phyloP scores from a whole-genome alignment of 257 asterid species.

The Penstemon newberryi region DNA sequence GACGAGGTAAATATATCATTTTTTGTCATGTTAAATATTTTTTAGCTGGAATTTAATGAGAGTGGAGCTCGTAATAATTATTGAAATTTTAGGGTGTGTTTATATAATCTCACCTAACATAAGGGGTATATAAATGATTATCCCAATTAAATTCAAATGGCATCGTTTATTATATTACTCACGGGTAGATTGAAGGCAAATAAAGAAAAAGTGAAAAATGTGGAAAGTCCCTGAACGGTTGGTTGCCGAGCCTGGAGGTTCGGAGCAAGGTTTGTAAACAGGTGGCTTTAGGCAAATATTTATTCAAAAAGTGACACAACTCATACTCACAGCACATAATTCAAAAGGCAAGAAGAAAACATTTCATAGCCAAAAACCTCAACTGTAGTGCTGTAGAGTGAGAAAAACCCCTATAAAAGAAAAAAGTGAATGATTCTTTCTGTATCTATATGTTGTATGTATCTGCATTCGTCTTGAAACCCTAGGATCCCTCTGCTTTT shows the following conservation, averaged over 20 bases:
- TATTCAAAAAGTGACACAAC: slow-evolving; percentile 40
- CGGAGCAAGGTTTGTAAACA: slow-evolving; percentile 53
- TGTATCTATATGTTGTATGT: slow-evolving; percentile 20
- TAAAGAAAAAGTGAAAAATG: neutral
- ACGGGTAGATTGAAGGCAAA: neutral
- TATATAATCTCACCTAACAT: too few relatives aligned
- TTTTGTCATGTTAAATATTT: too few relatives aligned
- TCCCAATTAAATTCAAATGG: too few relatives aligned
- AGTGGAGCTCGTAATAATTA: too few relatives aligned
- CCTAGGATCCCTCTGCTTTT: slow-evolving; percentile 15
- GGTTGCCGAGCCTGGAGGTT: slow-evolving; percentile 48
- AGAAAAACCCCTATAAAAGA: slow-evolving; percentile 24
- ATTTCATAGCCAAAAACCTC: slow-evolving; percentile 40
- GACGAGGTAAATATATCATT: too few relatives aligned
- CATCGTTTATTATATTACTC: too few relatives aligned
- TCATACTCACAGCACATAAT: slow-evolving; percentile 18
- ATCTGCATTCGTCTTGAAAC: slow-evolving; percentile 24
- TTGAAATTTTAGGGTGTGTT: too few relatives aligned
- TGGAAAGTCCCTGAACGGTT: slow-evolving; percentile 25
- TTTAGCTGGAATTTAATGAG: too few relatives aligned
- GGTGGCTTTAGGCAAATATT: slow-evolving; percentile 30
- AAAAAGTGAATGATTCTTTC: slow-evolving; percentile 14
- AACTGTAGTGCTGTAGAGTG: slow-evolving; percentile 35
- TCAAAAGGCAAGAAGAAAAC: slow-evolving; percentile 44
- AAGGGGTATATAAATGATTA: too few relatives aligned